Percentiles rank a stretch among this genome's conserved stretches.
Conservation (phyloP, 1,284 basidiomycete species). For the Marasmius sp. region DNA sequence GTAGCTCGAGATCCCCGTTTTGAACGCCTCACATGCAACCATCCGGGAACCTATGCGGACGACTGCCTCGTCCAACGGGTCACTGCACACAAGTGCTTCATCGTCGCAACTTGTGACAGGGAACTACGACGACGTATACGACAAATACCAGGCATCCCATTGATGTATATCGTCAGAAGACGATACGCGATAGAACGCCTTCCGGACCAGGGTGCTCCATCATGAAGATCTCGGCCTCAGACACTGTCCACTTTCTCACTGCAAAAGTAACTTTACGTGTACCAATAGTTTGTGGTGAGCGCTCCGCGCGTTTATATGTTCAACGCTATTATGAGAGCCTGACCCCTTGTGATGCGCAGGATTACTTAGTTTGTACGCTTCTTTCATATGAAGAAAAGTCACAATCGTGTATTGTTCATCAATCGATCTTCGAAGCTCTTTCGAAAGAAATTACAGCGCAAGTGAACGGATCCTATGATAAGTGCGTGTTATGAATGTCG, state of each 20-base stretch:
- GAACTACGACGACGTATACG: slow-evolving; percentile 91
- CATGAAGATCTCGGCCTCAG: slow-evolving; percentile 18
- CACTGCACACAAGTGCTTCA: slow-evolving; percentile 93
- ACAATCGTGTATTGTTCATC: too few relatives aligned
- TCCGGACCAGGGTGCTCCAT: slow-evolving; percentile 87
- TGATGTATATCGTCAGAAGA: slow-evolving; percentile 94
- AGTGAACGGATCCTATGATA: too few relatives aligned
- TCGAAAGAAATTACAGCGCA: too few relatives aligned
- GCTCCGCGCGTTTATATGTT: background rate
- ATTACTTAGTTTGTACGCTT: too few relatives aligned
- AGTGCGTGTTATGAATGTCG: too few relatives aligned
- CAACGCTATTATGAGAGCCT: too few relatives aligned
- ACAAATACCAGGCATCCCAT: slow-evolving; percentile 90
- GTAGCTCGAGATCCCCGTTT: slow-evolving; percentile 97
- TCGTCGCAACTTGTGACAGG: slow-evolving; percentile 97
- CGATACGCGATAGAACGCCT: slow-evolving; percentile 91
- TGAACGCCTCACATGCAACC: slow-evolving; percentile 89
- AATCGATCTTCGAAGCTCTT: too few relatives aligned
- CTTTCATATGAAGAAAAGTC: too few relatives aligned
- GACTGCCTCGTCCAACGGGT: slow-evolving; percentile 97
- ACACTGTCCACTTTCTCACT: too few relatives aligned
- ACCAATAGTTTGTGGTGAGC: background rate
- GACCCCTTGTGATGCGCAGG: too few relatives aligned
- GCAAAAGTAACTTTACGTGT: background rate
- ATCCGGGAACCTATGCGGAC: slow-evolving; percentile 96